Conservation (phyloP, 352 stramenopile genomes). For the Phytophthora uliginosa region DNA sequence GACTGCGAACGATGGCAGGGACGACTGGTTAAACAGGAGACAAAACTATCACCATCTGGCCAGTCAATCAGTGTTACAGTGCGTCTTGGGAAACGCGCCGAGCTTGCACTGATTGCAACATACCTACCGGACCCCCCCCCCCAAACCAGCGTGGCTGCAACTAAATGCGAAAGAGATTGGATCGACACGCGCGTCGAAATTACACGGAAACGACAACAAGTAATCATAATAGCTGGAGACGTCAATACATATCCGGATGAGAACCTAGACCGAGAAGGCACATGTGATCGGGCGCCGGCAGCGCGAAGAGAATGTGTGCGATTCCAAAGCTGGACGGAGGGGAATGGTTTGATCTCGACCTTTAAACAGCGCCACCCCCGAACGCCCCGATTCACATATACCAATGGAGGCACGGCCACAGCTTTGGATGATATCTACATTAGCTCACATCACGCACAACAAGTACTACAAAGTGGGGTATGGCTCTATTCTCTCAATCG, state of each 20-base stretch:
- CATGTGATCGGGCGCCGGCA: background rate
- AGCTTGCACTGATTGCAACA: background rate
- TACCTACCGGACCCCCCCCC: background rate
- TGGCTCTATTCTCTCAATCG: background rate
- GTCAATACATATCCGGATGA: background rate
- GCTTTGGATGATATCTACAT: background rate
- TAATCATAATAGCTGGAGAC: background rate
- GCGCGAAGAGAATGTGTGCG: background rate
- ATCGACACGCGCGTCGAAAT: background rate
- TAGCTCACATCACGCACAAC: background rate
- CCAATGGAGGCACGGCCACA: background rate
- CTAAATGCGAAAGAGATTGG: background rate
- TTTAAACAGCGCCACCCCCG: background rate
- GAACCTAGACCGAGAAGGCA: background rate
- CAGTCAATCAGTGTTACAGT: background rate
- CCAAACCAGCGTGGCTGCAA: background rate
- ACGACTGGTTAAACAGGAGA: background rate
- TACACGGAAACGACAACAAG: background rate
- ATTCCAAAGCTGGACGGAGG: background rate
- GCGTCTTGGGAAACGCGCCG: background rate
- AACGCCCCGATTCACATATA: background rate
- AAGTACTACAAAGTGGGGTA: background rate
- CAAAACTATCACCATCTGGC: background rate
- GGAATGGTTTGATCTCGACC: background rate
- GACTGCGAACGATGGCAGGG: background rate